Conservation (phyloP, 2,329 filamentous ascomycete genomes). For the Pseudogymnoascus sp. region DNA sequence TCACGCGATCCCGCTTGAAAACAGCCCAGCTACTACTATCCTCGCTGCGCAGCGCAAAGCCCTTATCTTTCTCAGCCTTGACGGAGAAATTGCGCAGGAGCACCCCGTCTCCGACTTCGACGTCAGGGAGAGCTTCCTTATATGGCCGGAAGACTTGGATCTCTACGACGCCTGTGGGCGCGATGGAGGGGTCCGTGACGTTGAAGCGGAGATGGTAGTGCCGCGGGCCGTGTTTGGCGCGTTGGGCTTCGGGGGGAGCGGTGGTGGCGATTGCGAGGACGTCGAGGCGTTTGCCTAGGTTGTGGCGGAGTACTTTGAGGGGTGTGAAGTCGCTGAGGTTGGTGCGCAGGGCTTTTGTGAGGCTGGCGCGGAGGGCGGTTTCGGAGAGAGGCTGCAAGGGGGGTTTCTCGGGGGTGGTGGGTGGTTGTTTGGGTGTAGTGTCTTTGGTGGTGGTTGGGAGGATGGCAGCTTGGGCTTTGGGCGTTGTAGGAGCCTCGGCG, state of each 20-base stretch:
- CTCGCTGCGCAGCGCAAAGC: slow-evolving; percentile 42
- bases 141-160: slow-evolving; percentile 53
- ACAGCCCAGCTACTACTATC: slow-evolving; percentile 54
- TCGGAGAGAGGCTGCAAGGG: slow-evolving; percentile 14
- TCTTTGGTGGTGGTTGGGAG: background rate
- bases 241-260: slow-evolving; percentile 41
- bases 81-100: slow-evolving; percentile 50
- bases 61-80: slow-evolving; percentile 43
- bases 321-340: slow-evolving; percentile 45
- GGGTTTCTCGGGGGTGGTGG: slow-evolving; percentile 14
- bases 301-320: slow-evolving; percentile 44
- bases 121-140: slow-evolving; percentile 45
- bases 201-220: slow-evolving; percentile 53
- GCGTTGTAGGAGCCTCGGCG: background rate
- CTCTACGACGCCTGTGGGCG: slow-evolving; percentile 42
- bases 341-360: slow-evolving; percentile 22
- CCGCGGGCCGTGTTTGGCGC: slow-evolving; percentile 49
- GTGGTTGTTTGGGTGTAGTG: background rate
- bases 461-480: background rate
- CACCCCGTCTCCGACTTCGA: slow-evolving; percentile 49
- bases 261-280: slow-evolving; percentile 47
- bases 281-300: slow-evolving; percentile 42
- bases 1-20: slow-evolving; percentile 37
- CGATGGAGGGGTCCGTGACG: slow-evolving; percentile 47
- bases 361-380: slow-evolving; percentile 11